Conservation (phyloP, 306 rosid species). For the Parietaria judaica region DNA sequence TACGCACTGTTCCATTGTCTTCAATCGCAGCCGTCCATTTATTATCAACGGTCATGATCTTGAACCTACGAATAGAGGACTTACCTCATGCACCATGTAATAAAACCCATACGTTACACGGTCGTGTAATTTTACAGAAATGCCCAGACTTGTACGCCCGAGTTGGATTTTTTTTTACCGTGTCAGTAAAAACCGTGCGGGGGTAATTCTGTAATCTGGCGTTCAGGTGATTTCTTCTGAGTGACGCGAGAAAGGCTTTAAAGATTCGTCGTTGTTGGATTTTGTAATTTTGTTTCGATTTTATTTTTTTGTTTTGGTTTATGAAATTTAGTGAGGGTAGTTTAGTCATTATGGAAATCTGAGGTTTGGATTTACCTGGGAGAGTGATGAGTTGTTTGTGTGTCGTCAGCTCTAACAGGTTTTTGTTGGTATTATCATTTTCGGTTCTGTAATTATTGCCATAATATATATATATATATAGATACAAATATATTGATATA, state of each 20-base stretch:
- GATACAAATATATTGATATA: too few relatives aligned
- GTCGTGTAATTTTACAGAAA: background rate
- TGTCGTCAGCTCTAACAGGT: conserved; percentile 2
- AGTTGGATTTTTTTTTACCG: background rate
- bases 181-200: background rate
- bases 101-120: too few relatives aligned
- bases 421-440: conserved; percentile 16
- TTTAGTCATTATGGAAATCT: background rate
- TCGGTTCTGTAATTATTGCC: background rate
- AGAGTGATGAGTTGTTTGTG: background rate
- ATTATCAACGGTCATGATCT: too few relatives aligned
- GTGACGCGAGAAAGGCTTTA: background rate
- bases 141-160: background rate
- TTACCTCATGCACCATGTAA: too few relatives aligned
- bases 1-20: too few relatives aligned
- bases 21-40: too few relatives aligned
- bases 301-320: too few relatives aligned
- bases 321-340: background rate
- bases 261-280: background rate
- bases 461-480: too few relatives aligned
- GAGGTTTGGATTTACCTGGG: background rate
- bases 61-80: too few relatives aligned
- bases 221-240: conserved; percentile 4
- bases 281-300: background rate
- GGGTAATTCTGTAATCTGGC: background rate